Conservation (phyloP, 441 rosid species). For the Kokia cookei region DNA sequence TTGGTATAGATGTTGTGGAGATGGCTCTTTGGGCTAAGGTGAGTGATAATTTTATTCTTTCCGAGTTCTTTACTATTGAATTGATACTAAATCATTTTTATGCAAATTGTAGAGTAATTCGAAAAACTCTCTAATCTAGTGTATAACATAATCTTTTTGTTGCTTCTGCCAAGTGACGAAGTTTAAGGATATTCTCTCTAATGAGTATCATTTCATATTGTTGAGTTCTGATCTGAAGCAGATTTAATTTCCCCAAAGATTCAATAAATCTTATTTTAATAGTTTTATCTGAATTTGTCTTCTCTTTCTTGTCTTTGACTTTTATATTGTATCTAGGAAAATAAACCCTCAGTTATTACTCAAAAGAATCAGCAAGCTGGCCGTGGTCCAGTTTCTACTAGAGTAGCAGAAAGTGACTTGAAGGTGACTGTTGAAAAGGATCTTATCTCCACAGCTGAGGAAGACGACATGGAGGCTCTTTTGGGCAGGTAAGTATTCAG, state of each 20-base stretch:
- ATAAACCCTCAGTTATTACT: slow-evolving; percentile 61
- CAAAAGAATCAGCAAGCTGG: slow-evolving; percentile 57
- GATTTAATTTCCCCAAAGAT: background rate
- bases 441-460: slow-evolving; percentile 94
- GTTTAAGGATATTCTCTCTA: background rate
- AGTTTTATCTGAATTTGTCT: background rate
- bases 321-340: slow-evolving; percentile 51
- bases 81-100: background rate
- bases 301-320: background rate
- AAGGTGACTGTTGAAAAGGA: slow-evolving; percentile 89
- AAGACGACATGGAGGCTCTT: slow-evolving; percentile 99
- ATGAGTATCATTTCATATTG: background rate
- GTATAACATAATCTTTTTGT: background rate
- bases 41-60: slow-evolving; percentile 11
- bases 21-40: slow-evolving; percentile 99
- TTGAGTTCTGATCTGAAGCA: background rate
- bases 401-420: slow-evolving; percentile 61
- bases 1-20: slow-evolving; percentile 97
- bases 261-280: background rate
- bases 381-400: slow-evolving; percentile 62
- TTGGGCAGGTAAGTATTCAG: slow-evolving; percentile 62
- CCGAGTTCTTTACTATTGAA: background rate
- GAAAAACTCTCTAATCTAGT: background rate
- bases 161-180: background rate
- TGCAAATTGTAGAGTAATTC: background rate